These are phyloP conservation scores for Zymoseptoria pseudotritici DNA, from an alignment of 2,329 filamentous ascomycete genomes.

Conservation along the genomic window DNA sequence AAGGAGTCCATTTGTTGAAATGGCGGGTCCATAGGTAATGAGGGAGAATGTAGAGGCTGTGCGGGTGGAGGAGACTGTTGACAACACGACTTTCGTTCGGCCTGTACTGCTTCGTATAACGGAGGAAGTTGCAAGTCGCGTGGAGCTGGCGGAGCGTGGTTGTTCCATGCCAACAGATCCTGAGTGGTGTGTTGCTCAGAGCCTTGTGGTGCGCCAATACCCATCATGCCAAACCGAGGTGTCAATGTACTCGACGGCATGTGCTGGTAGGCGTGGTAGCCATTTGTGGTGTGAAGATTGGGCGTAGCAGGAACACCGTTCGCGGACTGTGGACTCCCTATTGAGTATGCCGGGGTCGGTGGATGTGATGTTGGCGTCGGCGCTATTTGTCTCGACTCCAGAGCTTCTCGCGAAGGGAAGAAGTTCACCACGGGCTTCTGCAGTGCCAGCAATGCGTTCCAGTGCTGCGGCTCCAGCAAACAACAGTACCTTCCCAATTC, in stretches of 20 bases:
- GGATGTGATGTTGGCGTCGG: constrained; percentile 8
- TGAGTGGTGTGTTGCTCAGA: constrained; percentile 5
- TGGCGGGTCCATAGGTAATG: not conserved
- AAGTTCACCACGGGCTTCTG: constrained; percentile 26
- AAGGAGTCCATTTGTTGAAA: constrained; percentile 5
- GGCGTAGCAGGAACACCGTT: constrained; percentile 15
- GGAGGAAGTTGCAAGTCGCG: constrained; percentile 14
- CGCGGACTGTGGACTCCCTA: constrained; percentile 7
- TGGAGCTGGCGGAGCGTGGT: constrained; percentile 17
- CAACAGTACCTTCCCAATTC: constrained; percentile 30
- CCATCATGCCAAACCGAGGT: constrained; percentile 28
- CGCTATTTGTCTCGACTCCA: constrained; percentile 18
- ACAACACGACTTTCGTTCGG: constrained; percentile 20
- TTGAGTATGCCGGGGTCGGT: constrained; percentile 14
- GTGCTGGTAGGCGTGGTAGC: constrained; percentile 10
- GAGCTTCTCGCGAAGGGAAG: constrained; percentile 20
- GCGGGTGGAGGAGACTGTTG: constrained; percentile 15
- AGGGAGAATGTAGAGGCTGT: constrained; percentile 7
- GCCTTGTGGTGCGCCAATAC: constrained; percentile 23
- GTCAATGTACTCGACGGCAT: constrained; percentile 11
- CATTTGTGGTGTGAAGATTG: constrained; percentile 8
- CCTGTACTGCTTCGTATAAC: constrained; percentile 9
- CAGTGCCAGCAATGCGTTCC: constrained; percentile 23
- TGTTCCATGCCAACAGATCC: constrained; percentile 23
- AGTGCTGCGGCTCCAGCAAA: constrained; percentile 26